Evolutionary conservation across 2,329 filamentous ascomycete genomes (phyloP).

Genomic region (Colletotrichum magnum): DNA sequence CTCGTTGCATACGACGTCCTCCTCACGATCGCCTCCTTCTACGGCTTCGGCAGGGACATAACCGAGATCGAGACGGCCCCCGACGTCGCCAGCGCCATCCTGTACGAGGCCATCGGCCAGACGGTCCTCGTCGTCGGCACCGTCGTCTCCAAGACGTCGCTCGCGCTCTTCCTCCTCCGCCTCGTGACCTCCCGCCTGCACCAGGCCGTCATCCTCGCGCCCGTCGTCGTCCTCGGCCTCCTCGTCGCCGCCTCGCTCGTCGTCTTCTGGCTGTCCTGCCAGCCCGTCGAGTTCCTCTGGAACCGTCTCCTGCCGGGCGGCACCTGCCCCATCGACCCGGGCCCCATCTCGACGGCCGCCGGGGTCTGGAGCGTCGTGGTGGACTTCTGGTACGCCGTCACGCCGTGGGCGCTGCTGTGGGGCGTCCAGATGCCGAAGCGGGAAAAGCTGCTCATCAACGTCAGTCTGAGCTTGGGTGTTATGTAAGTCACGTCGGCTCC

Average conservation of each 20-base stretch:
- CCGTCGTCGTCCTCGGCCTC: slow-evolving; percentile 26
- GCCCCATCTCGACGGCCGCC: slow-evolving; percentile 34
- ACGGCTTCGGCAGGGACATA: slow-evolving; percentile 37
- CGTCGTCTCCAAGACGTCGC: slow-evolving; percentile 37
- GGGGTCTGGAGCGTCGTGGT: slow-evolving; percentile 45
- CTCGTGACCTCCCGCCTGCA: slow-evolving; percentile 34
- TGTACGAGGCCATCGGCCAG: slow-evolving; percentile 38
- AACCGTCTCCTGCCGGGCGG: slow-evolving; percentile 27
- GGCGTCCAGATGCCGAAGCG: slow-evolving; percentile 59
- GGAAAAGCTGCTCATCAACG: slow-evolving; percentile 60
- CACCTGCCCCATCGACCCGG: slow-evolving; percentile 31
- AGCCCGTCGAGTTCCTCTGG: slow-evolving; percentile 35
- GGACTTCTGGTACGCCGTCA: slow-evolving; percentile 56
- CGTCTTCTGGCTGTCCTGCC: slow-evolving; percentile 39
- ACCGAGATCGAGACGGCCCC: slow-evolving; percentile 11
- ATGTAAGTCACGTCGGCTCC: slow-evolving; percentile 45
- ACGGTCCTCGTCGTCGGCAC: slow-evolving; percentile 37
- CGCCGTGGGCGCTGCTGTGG: slow-evolving; percentile 62
- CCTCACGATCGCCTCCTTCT: slow-evolving; percentile 30
- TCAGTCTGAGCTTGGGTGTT: slow-evolving; percentile 58
- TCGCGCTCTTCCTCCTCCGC: slow-evolving; percentile 37
- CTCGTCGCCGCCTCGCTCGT: slow-evolving; percentile 23
- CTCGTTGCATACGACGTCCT: slow-evolving; percentile 38
- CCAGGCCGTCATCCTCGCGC: slow-evolving; percentile 20
- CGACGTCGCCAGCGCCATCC: slow-evolving; percentile 25